These are phyloP conservation scores for Thraustochytrium striatum DNA, from an alignment of 352 stramenopile genomes.

Conservation along the genomic window DNA sequence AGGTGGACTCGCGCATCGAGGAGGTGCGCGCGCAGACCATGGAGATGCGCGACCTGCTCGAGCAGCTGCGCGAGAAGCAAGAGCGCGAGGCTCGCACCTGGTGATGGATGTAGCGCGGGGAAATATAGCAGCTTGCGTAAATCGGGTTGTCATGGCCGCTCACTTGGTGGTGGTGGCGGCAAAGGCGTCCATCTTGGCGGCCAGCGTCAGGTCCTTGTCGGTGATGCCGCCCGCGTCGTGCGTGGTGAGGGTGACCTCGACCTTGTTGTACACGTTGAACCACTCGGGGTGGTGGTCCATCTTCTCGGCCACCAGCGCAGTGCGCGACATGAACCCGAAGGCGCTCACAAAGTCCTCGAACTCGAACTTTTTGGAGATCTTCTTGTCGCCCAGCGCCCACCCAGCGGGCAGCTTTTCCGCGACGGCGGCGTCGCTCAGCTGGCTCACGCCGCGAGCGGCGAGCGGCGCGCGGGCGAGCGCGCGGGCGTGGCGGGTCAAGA, in stretches of 20 bases:
- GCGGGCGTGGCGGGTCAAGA: no score
- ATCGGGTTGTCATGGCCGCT: no score
- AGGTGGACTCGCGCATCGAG: not conserved
- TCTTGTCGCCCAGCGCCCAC: no score
- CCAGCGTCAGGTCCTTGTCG: constrained; percentile 66
- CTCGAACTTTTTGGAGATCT: constrained; percentile 72
- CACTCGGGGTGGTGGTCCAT: constrained; percentile 97
- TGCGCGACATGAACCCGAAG: constrained; percentile 71
- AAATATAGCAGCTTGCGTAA: no score
- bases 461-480: no score
- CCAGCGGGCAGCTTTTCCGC: no score
- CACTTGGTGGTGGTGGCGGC: not conserved
- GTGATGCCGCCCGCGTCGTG: constrained; percentile 89
- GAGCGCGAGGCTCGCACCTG: not conserved
- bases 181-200: constrained; percentile 52
- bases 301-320: constrained; percentile 69
- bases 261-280: constrained; percentile 97
- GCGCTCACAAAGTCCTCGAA: constrained; percentile 76
- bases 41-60: not conserved
- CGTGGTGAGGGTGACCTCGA: constrained; percentile 90
- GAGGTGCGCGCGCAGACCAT: not conserved
- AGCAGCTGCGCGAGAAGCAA: not conserved
- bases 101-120: no score
- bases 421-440: no score
- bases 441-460: no score